Conservation (phyloP, 768 basidiomycete genomes). For the Suillus sp. region DNA sequence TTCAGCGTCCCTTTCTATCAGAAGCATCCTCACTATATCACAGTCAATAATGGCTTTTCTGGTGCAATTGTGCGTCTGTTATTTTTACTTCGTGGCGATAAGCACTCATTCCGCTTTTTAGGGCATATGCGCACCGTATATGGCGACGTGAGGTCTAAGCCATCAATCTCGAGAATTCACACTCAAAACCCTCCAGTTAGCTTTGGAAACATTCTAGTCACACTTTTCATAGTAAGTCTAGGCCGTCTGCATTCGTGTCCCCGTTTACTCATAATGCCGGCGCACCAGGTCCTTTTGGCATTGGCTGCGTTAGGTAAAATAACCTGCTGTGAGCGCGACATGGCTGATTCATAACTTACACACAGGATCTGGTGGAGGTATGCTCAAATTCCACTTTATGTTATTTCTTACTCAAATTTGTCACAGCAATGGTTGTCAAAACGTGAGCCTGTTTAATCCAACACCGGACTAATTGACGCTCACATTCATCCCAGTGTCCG, state of each 20-base stretch:
- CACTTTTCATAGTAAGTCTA: constrained; percentile 34
- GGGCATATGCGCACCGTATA: constrained; percentile 40
- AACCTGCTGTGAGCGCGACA: neutral
- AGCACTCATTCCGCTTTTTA: constrained; percentile 10
- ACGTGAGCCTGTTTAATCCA: constrained; percentile 22
- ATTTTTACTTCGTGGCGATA: neutral
- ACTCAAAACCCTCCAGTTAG: constrained; percentile 27
- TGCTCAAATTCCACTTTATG: constrained; percentile 5
- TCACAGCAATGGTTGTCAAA: constrained; percentile 35
- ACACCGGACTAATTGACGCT: neutral
- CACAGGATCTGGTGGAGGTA: constrained; percentile 34
- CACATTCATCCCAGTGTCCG: constrained; percentile 20
- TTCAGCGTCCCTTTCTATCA: neutral
- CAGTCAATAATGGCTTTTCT: constrained; percentile 38
- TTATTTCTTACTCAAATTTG: neutral
- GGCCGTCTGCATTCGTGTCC: neutral
- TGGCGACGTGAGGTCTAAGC: constrained; percentile 35
- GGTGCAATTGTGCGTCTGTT: constrained; percentile 35
- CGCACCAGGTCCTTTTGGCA: constrained; percentile 28
- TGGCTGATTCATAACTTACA: constrained; percentile 2
- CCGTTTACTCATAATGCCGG: neutral
- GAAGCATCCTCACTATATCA: neutral
- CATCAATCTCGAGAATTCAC: neutral
- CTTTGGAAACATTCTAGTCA: constrained; percentile 32
- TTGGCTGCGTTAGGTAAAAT: constrained; percentile 30